Conservation (phyloP, 2,329 filamentous ascomycete genomes). For the Nectriaceae sp. region DNA sequence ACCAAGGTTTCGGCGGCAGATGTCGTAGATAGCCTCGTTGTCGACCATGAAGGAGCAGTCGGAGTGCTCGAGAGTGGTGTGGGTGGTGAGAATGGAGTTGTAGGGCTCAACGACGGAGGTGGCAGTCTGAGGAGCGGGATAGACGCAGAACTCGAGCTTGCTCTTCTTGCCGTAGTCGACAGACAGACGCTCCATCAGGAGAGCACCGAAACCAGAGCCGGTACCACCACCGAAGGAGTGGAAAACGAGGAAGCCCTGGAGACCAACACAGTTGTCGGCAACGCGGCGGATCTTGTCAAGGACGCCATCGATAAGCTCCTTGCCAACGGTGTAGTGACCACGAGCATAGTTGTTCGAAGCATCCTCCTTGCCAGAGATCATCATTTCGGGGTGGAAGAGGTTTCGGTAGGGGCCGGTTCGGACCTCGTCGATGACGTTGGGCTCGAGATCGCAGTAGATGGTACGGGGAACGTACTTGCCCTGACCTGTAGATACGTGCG, state of each 20-base stretch:
- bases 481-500: conserved; percentile 63
- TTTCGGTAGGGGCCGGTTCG: conserved; percentile 94
- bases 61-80: conserved; percentile 98
- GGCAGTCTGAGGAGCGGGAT: conserved; percentile 94
- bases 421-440: conserved; percentile 99
- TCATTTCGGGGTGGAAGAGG: conserved; percentile 98
- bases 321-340: conserved; percentile 99
- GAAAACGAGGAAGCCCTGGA: conserved; percentile 99
- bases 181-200: conserved; percentile 98
- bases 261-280: conserved; percentile 95
- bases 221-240: conserved; percentile 99
- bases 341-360: conserved; percentile 99
- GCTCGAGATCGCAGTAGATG: conserved; percentile 99
- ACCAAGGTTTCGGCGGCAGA: conserved; percentile 95
- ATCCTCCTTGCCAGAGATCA: conserved; percentile 99
- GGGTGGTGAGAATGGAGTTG: conserved; percentile 98
- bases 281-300: conserved; percentile 97
- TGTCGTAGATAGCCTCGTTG: conserved; percentile 99
- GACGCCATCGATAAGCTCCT: conserved; percentile 98
- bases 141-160: conserved; percentile 99
- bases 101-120: conserved; percentile 99
- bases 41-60: conserved; percentile 99
- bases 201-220: conserved; percentile 95
- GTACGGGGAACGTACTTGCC: conserved; percentile 99
- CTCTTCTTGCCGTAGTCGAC: conserved; percentile 99